Percentiles rank a stretch among this genome's conserved stretches.
Evolutionary conservation across 1,284 basidiomycete species (phyloP).

Genomic region (Mrakiaceae sp.): DNA sequence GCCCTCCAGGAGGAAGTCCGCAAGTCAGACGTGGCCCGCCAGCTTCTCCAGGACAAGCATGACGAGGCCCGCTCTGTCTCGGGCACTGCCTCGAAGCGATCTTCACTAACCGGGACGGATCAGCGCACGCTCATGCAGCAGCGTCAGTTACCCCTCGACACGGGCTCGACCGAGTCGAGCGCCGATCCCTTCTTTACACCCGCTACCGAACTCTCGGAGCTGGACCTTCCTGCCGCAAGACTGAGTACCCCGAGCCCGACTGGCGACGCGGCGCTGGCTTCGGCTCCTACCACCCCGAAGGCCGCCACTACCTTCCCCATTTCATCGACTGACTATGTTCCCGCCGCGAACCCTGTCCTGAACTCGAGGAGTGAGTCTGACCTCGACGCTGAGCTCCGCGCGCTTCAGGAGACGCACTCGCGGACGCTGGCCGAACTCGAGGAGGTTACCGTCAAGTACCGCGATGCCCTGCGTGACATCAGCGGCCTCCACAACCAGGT

Average conservation of each 20-base stretch:
- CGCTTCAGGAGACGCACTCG: slow-evolving; percentile 61
- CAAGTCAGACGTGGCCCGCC: background rate
- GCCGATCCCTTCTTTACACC: slow-evolving; percentile 20
- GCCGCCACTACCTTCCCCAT: background rate
- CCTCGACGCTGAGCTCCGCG: slow-evolving; percentile 3
- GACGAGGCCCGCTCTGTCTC: background rate
- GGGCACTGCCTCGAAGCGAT: no score
- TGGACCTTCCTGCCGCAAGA: no score
- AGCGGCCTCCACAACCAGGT: slow-evolving; percentile 73
- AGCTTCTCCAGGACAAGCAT: background rate
- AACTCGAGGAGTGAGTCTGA: background rate
- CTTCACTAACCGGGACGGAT: no score
- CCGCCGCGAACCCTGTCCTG: background rate
- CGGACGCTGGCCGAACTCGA: slow-evolving; percentile 69
- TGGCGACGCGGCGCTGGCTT: no score
- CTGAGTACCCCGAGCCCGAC: no score
- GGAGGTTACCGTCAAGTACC: slow-evolving; percentile 65
- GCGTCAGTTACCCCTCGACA: background rate
- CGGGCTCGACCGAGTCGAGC: background rate
- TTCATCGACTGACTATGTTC: background rate
- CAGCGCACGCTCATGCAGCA: background rate
- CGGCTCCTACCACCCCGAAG: background rate
- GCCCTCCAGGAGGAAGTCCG: slow-evolving; percentile 40
- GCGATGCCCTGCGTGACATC: slow-evolving; percentile 77
- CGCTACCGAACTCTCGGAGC: slow-evolving; percentile 14